Base-by-base conservation (phyloP, 805 yeast genomes). In the Kodamaea hsintzibuensis region DNA sequence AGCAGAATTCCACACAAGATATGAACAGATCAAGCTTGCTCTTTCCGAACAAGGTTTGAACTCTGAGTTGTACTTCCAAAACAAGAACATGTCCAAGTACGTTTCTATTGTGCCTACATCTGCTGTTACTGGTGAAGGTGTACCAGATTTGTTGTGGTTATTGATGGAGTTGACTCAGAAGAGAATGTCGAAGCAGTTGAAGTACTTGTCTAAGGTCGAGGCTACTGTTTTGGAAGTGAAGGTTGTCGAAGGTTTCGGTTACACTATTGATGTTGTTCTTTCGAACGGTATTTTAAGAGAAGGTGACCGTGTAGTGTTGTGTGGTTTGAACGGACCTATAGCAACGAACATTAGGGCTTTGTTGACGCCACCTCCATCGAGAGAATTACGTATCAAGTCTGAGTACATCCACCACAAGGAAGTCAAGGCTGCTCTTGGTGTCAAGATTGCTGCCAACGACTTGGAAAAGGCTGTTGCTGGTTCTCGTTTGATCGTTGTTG, bases 81-180 rank as follows among this genome's bases (percentile, higher is more conserved):
- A 95, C 82, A 89, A 88, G 73, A 95, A 93, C 78, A 77, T 93
- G 82, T 77, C 98, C 53, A 91, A 91, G 71, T 91, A 86, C 67
- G 99, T 95, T 53, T 91, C 98, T 38, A 88, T 95, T 64, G 97
- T 95, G 45, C 99, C 99, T 63, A 95, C 99, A 16, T 93, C 98
- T 58, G 99, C 99, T 53, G 96, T 92, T 45, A 92, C 98, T 12
- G 99, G 99, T 72, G 99, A 95, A 77, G 99, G 99, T 89, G 96
- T 95, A 64, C 99, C 99, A 49, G 99, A 95, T 84, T 82, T 95
- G 77, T 83, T 95, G 68, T 91, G 97, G 93, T 82, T 95, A 72
- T 79, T 95, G 68, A 82, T 95, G 64, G 98, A 95, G 74, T 83
- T 95, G 66, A 95, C 99, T 13, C 98, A 95, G 77, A 89, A 90